Conservation (phyloP, 2,329 filamentous ascomycete genomes). For the Fusarium verticillioides region DNA sequence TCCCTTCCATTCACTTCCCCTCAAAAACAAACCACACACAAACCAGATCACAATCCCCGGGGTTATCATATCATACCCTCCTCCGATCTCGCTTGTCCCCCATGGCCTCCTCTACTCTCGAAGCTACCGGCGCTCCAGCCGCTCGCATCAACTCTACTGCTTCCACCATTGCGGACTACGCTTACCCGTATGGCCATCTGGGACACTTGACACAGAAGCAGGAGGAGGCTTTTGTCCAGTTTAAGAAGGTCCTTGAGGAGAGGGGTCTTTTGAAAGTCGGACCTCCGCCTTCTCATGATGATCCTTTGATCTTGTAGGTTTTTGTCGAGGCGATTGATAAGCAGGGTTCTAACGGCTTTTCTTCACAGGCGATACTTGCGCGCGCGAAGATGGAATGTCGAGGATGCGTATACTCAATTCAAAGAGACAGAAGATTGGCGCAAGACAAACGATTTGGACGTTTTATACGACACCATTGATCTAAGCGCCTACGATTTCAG, state of each 20-base stretch:
- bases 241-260: conserved; percentile 76
- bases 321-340: background rate
- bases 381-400: conserved; percentile 81
- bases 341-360: conserved; percentile 22
- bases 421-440: conserved; percentile 91
- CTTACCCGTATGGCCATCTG: conserved; percentile 81
- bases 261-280: conserved; percentile 71
- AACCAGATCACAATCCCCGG: background rate
- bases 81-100: conserved; percentile 18
- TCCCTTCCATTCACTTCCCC: background rate
- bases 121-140: conserved; percentile 40
- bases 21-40: conserved; percentile 5
- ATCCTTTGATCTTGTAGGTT: conserved; percentile 76
- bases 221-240: conserved; percentile 72
- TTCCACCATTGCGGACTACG: conserved; percentile 52
- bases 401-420: conserved; percentile 85
- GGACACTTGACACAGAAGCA: conserved; percentile 79
- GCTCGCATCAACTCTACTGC: conserved; percentile 46
- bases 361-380: conserved; percentile 81
- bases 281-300: conserved; percentile 73
- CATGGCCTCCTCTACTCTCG: conserved; percentile 45
- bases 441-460: conserved; percentile 78
- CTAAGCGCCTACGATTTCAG: conserved; percentile 85
- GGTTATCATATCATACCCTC: background rate
- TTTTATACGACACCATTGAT: conserved; percentile 88